phyloP scores from a whole-genome alignment of 2,329 filamentous ascomycete species.

The Xylaria sp. region DNA sequence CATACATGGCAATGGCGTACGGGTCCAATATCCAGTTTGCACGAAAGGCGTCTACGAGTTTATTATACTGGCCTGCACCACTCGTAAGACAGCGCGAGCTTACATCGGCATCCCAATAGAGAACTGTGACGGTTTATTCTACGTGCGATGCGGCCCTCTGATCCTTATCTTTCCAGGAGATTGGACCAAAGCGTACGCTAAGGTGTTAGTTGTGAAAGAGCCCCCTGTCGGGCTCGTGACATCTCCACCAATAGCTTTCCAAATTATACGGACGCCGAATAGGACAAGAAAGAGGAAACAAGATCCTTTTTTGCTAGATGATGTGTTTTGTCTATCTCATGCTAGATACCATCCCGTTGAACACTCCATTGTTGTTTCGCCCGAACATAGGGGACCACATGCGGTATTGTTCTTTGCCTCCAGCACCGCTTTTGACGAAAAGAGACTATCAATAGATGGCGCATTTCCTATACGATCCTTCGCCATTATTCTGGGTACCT shows the following conservation, averaged over 20 bases:
- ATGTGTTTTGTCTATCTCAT: conserved; percentile 22
- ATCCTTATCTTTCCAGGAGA: conserved; percentile 21
- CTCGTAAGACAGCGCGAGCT: background rate
- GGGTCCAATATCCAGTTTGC: conserved; percentile 23
- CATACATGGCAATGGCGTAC: conserved; percentile 18
- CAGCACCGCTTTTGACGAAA: background rate
- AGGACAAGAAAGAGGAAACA: background rate
- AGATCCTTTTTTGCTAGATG: conserved; percentile 18
- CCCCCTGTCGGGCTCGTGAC: background rate
- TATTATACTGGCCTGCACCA: conserved; percentile 26
- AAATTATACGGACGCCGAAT: conserved; percentile 19
- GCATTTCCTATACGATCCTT: conserved; percentile 14
- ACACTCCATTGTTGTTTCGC: conserved; percentile 16
- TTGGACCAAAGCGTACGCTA: conserved; percentile 11
- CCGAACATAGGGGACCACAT: background rate
- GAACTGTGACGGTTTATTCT: background rate
- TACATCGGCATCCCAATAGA: conserved; percentile 23
- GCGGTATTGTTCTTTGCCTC: conserved; percentile 16
- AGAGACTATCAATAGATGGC: background rate
- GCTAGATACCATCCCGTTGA: background rate
- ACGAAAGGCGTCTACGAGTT: conserved; percentile 8
- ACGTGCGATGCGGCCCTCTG: conserved; percentile 22
- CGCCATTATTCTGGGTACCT: conserved; percentile 17
- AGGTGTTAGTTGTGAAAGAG: conserved; percentile 23
- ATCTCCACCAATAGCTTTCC: background rate